Evolutionary conservation across 2,329 filamentous ascomycete genomes (phyloP), one percentile per base, ranked within the genome.

Genomic region (Thermothelomyces thermophilus): DNA sequence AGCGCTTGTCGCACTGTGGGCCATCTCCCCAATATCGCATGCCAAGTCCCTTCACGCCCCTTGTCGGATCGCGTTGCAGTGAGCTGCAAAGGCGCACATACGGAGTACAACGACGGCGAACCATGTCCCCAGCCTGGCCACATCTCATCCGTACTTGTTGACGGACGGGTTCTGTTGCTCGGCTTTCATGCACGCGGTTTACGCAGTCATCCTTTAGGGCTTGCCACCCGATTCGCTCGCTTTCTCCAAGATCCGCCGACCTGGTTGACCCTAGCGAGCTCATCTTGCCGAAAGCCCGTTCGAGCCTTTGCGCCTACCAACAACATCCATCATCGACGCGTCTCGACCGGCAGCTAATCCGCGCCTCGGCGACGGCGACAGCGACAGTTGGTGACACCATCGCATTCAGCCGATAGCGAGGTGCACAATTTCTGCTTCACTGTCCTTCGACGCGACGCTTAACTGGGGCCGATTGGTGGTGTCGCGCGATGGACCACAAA

Each of bases 401-500:
- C n/a, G 26, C 20, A n/a, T 9, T 26, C 28, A 5, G 14, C 22
- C n/a, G 13, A 11, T 4, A 20, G 5, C 22, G 16, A 9, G 26
- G 5, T 7, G 36, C 13, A 7, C 17, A n/a, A 19, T 24, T 41
- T 28, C 20, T 9, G 9, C 8, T 31, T 33, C 10, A 1, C n/a
- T 13, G 20, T 50, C 41, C 30, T 31, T 16, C 28, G 19, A n/a
- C 17, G n/a, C 22, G 20, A 26, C 20, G 36, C 26, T 41, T 2
- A 10, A 16, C 34, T 40, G 41, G 41, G 48, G 47, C 45, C 20
- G 48, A 37, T n/a, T 43, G 42, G 50, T 46, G 45, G 34, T 45
- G 37, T 16, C 48, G 55, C 56, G 65, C 55, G 41, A 80, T 80
- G 77, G 77, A 80, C 57, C 70, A 69, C 63, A 80, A 80, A 67